A percentile compares a stretch with the other conserved stretches of the same genome.
These are phyloP conservation scores for Lichtheimia corymbifera DNA, from an alignment of 371 early-diverging fungal genomes.

Conservation along the genomic window DNA sequence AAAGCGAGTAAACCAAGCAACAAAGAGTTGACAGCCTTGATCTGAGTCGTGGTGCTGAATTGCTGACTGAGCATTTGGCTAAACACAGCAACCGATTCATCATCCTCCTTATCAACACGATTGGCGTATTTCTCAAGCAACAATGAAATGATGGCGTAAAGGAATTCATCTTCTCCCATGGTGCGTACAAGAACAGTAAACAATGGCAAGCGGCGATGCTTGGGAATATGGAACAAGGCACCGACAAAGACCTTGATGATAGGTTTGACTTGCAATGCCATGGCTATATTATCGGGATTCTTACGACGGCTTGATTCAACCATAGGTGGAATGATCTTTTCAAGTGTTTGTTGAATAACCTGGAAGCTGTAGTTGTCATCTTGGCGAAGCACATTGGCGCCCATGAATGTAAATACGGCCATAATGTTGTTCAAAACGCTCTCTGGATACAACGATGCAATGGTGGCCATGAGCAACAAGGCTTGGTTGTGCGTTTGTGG, in stretches of 20 bases:
- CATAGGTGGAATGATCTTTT: slow-evolving; percentile 86
- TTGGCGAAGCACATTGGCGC: slow-evolving; percentile 90
- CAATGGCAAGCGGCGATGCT: slow-evolving; percentile 86
- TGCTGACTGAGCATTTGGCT: slow-evolving; percentile 61
- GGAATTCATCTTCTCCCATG: slow-evolving; percentile 76
- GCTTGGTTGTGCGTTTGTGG: slow-evolving; percentile 95
- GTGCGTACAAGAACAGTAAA: slow-evolving; percentile 83
- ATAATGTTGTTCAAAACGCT: slow-evolving; percentile 90
- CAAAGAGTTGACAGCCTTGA: slow-evolving; percentile 65
- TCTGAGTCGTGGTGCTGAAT: slow-evolving; percentile 69
- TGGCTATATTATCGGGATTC: slow-evolving; percentile 40
- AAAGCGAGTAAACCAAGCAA: slow-evolving; percentile 58
- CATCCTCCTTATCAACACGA: slow-evolving; percentile 53
- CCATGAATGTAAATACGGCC: slow-evolving; percentile 98
- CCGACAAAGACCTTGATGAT: slow-evolving; percentile 91
- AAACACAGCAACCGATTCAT: slow-evolving; percentile 69
- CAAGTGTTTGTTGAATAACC: slow-evolving; percentile 89
- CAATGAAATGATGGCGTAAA: slow-evolving; percentile 73
- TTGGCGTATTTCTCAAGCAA: slow-evolving; percentile 74
- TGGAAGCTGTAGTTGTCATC: slow-evolving; percentile 96
- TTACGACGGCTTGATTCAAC: slow-evolving; percentile 61
- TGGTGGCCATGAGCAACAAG: slow-evolving; percentile 85
- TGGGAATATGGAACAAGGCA: slow-evolving; percentile 90
- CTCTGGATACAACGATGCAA: slow-evolving; percentile 82
- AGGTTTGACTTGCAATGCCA: slow-evolving; percentile 61